Conservation (phyloP, 495 filamentous ascomycete genomes). For the Talaromyces stipitatus region DNA sequence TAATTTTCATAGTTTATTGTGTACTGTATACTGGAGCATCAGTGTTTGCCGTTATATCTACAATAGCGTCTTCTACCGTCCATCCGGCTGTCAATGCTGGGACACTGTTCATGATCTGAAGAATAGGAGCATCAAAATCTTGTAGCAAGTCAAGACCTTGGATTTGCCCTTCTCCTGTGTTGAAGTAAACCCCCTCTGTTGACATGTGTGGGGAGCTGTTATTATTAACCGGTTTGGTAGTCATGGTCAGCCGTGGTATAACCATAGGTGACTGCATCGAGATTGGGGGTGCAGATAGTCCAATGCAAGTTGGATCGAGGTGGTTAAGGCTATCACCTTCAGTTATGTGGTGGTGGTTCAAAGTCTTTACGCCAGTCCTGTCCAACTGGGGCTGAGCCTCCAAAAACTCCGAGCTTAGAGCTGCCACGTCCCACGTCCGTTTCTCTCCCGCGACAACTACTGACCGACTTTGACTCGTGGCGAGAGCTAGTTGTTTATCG, state of each 20-base stretch:
- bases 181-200: conserved; percentile 7
- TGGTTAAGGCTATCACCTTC: conserved; percentile 6
- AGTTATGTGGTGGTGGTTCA: conserved; percentile 7
- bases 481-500: conserved; percentile 9
- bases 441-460: conserved; percentile 6
- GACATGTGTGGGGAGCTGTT: conserved; percentile 6
- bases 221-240: conserved; percentile 5
- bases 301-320: conserved; percentile 3
- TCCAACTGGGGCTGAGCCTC: conserved; percentile 2
- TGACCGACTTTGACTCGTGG: conserved; percentile 4
- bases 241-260: conserved; percentile 4
- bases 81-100: conserved; percentile 5
- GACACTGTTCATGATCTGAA: conserved; percentile 10
- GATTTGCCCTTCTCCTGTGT: conserved; percentile 7
- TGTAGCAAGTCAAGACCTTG: conserved; percentile 9
- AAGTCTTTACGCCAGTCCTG: conserved; percentile 3
- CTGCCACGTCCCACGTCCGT: conserved; percentile 7
- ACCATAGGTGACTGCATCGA: conserved; percentile 3
- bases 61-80: conserved; percentile 3
- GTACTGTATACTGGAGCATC: neutral
- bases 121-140: conserved; percentile 11
- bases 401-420: conserved; percentile 4
- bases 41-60: conserved; percentile 5
- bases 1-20: conserved; percentile 6
- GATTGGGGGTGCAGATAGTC: conserved; percentile 6